Evolutionary conservation across 1,284 basidiomycete species (phyloP).

Genomic region (Boletus smithii): DNA sequence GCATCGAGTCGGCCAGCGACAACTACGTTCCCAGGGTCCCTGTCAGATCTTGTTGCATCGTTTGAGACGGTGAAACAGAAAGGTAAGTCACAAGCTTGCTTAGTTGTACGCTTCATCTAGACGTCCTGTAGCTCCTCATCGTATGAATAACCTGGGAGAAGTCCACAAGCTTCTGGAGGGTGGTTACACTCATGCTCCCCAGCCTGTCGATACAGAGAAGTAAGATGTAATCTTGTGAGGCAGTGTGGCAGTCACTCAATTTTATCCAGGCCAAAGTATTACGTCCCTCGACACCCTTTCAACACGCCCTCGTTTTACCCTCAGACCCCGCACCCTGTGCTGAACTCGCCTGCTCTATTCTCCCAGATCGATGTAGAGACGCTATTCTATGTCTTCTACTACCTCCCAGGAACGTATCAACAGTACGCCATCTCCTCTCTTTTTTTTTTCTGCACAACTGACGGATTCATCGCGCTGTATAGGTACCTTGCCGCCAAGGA

Average conservation of each 20-base stretch:
- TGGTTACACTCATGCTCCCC: constrained; percentile 84
- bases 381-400: constrained; percentile 99
- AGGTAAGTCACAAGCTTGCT: constrained; percentile 47
- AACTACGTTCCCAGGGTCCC: constrained; percentile 69
- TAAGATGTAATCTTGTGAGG: constrained; percentile 37
- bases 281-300: constrained; percentile 91
- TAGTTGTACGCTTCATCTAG: constrained; percentile 1
- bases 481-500: constrained; percentile 97
- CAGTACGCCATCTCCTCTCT: constrained; percentile 65
- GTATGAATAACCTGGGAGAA: constrained; percentile 83
- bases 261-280: constrained; percentile 82
- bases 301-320: constrained; percentile 95
- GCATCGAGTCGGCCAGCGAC: constrained; percentile 33
- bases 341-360: constrained; percentile 87
- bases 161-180: constrained; percentile 92
- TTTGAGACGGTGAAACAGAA: constrained; percentile 97
- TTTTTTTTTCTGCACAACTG: constrained; percentile 3
- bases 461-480: constrained; percentile 8
- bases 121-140: constrained; percentile 61
- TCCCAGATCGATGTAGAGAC: constrained; percentile 95
- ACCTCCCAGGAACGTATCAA: constrained; percentile 94
- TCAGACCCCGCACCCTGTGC: constrained; percentile 77
- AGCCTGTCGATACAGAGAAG: constrained; percentile 94
- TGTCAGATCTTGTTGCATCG: constrained; percentile 91
- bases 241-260: constrained; percentile 10